Percentiles rank a stretch among this genome's conserved stretches.
phyloP scores from a whole-genome alignment of 1,284 basidiomycete species.

The Earliella scabrosa region DNA sequence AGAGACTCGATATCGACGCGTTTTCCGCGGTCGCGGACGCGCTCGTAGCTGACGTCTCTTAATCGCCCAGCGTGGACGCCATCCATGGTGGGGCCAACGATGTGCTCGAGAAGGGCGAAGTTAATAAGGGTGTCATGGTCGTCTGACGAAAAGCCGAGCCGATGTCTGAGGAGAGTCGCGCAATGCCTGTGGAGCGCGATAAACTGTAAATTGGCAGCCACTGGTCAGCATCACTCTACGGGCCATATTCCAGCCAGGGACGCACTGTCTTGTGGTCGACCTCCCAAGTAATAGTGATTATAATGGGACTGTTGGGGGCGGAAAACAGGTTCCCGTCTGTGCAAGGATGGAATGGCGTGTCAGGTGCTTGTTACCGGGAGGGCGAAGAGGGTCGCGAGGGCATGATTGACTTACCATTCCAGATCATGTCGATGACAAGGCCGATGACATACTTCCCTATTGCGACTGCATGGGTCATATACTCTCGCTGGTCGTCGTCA shows the following conservation, averaged over 20 bases:
- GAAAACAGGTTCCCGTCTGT: slow-evolving; percentile 18
- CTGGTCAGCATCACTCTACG: too few relatives aligned
- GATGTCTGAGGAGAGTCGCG: slow-evolving; percentile 22
- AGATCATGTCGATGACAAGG: slow-evolving; percentile 6
- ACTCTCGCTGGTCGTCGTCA: slow-evolving; percentile 22
- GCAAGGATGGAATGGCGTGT: too few relatives aligned
- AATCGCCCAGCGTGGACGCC: slow-evolving; percentile 23
- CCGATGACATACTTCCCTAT: slow-evolving; percentile 20
- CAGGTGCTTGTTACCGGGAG: too few relatives aligned
- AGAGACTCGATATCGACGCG: slow-evolving; percentile 29
- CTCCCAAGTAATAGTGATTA: slow-evolving; percentile 18
- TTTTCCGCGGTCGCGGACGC: slow-evolving; percentile 14
- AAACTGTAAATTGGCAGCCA: too few relatives aligned
- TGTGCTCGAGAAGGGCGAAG: slow-evolving; percentile 22
- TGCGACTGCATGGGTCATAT: slow-evolving; percentile 23
- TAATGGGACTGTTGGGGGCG: neutral
- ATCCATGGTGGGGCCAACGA: slow-evolving; percentile 25
- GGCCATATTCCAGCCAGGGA: too few relatives aligned
- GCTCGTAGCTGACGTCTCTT: slow-evolving; percentile 28
- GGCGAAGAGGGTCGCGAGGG: too few relatives aligned
- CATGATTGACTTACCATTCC: slow-evolving; percentile 2
- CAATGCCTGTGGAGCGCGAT: slow-evolving; percentile 20
- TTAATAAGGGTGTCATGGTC: slow-evolving; percentile 10
- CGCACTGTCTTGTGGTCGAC: slow-evolving; percentile 13
- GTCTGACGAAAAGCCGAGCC: slow-evolving; percentile 10